Conservation (phyloP, 2,329 filamentous ascomycete genomes). For the Diaporthe humulicola region DNA sequence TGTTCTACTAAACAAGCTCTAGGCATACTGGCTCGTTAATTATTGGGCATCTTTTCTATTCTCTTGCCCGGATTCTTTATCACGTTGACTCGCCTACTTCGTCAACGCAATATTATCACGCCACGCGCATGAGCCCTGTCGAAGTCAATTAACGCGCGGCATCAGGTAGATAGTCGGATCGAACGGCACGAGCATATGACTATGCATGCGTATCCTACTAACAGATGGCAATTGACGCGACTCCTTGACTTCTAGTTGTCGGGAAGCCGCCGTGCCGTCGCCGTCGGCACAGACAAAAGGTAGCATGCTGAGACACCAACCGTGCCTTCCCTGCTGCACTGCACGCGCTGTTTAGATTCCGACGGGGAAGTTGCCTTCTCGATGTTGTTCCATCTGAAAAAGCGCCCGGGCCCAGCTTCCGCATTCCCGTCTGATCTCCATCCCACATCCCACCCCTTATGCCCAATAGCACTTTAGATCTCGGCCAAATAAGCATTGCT, state of each 20-base stretch:
- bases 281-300: not conserved
- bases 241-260: not conserved
- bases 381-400: conserved; percentile 26
- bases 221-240: not conserved
- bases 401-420: not conserved
- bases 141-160: not conserved
- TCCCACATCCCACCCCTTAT: not conserved
- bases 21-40: not conserved
- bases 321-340: conserved; percentile 8
- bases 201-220: not conserved
- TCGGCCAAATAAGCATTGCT: conserved; percentile 9
- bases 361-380: conserved; percentile 18
- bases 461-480: conserved; percentile 18
- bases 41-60: not conserved
- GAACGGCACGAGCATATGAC: not conserved
- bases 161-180: not conserved
- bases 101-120: not conserved
- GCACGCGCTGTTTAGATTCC: not conserved
- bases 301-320: conserved; percentile 16
- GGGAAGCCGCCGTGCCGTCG: conserved; percentile 22
- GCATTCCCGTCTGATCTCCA: not conserved
- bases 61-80: too few relatives aligned
- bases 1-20: not conserved
- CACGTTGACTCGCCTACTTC: not conserved
- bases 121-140: not conserved